Evolutionary conservation across 768 basidiomycete genomes (phyloP).

Genomic region (Gloeopeniophorella convolvens): DNA sequence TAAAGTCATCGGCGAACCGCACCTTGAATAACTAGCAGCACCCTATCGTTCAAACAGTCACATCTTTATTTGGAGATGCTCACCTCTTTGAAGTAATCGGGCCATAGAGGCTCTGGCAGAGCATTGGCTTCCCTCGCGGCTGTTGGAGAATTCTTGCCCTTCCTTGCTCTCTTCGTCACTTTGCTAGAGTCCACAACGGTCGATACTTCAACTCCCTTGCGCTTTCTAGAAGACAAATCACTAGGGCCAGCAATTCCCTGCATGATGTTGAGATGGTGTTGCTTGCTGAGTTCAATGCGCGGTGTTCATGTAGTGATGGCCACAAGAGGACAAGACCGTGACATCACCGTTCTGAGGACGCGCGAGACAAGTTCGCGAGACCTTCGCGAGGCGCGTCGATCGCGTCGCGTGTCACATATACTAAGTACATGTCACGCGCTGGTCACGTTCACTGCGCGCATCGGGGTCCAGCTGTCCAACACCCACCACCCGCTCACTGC

Average conservation of each 20-base stretch:
- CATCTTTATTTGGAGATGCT: conserved; percentile 22
- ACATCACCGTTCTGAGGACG: no score
- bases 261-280: not conserved
- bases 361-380: no score
- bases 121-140: conserved; percentile 20
- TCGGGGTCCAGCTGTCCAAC: no score
- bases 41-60: not conserved
- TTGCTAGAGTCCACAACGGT: not conserved
- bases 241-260: not conserved
- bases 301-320: no score
- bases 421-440: no score
- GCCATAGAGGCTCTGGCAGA: conserved; percentile 38
- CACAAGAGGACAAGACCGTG: no score
- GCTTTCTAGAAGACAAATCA: not conserved
- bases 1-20: not conserved
- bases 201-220: not conserved
- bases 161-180: not conserved
- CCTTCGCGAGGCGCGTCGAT: no score
- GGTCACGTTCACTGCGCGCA: no score
- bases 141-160: not conserved
- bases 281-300: no score
- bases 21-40: conserved; percentile 15
- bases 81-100: conserved; percentile 55
- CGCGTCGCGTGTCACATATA: no score
- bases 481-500: no score